A percentile compares a stretch with the other conserved stretches of the same genome.
Conservation (phyloP, 2,329 filamentous ascomycete species). For the Grosmannia serpens region DNA sequence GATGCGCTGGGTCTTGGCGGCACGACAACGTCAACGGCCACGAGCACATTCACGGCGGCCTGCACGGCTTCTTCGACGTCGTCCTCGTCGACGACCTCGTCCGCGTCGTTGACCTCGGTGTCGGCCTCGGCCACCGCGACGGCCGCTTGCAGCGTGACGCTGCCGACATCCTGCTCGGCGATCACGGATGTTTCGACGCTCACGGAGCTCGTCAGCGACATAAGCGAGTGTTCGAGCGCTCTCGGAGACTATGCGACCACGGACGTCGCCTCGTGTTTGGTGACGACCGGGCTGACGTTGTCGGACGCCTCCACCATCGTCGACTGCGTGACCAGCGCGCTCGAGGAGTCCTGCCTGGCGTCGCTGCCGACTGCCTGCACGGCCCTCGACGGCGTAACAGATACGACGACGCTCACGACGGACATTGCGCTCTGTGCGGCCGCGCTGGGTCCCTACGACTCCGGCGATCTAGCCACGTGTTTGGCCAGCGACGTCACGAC, state of each 20-base stretch:
- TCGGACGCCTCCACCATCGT: conserved; percentile 4
- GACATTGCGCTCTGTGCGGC: conserved; percentile 7
- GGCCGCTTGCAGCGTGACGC: not conserved
- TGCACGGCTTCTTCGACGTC: conserved; percentile 1
- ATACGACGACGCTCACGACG: not conserved
- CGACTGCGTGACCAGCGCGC: conserved; percentile 4
- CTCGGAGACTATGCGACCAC: conserved; percentile 17
- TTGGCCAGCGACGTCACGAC: conserved; percentile 1
- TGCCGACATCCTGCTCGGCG: conserved; percentile 1
- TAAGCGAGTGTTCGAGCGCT: conserved; percentile 17
- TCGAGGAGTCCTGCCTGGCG: conserved; percentile 7
- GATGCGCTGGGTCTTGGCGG: not conserved
- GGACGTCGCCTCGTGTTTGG: conserved; percentile 4
- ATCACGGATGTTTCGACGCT: not conserved
- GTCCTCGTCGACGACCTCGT: not conserved
- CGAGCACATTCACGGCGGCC: not conserved
- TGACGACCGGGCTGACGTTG: not conserved
- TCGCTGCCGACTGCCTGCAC: conserved; percentile 9
- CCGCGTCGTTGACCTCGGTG: no score
- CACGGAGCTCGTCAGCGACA: conserved; percentile 13
- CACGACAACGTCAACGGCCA: not conserved
- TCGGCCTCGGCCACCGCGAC: not conserved
- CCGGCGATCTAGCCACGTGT: conserved; percentile 3
- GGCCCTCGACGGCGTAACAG: not conserved
- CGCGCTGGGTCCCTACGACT: conserved; percentile 8